Conservation (phyloP, 2,329 filamentous ascomycete genomes). For the Remersonia thermophila region DNA sequence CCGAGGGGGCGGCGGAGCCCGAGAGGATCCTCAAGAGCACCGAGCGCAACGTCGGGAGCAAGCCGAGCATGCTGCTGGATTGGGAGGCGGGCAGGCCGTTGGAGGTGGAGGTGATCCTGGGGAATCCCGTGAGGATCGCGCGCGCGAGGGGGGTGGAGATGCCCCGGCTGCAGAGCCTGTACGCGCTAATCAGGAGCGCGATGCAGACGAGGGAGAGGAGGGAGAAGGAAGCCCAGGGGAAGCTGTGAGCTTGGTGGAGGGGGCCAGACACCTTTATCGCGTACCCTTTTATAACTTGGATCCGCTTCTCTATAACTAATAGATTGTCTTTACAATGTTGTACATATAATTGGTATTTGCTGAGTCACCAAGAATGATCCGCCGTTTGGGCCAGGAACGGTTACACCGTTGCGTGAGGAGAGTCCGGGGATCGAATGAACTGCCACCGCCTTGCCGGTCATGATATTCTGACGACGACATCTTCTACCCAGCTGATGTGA, state of each 20-base stretch:
- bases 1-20: constrained; percentile 45
- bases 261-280: no score
- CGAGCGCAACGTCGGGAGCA: constrained; percentile 50
- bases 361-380: no score
- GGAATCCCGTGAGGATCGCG: constrained; percentile 57
- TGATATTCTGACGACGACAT: no score
- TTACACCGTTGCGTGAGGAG: no score
- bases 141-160: constrained; percentile 49
- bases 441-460: no score
- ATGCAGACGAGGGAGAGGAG: constrained; percentile 38
- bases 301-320: no score
- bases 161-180: constrained; percentile 53
- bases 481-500: no score
- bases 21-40: constrained; percentile 53
- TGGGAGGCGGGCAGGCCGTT: constrained; percentile 54
- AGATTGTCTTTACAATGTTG: no score
- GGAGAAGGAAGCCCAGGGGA: constrained; percentile 5
- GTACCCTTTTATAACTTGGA: no score
- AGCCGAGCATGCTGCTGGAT: constrained; percentile 57
- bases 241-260: constrained; percentile 9
- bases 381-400: no score
- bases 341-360: no score
- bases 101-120: constrained; percentile 61
- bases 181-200: constrained; percentile 51
- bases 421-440: no score